phyloP scores from a whole-genome alignment of 192 early-diverging fungal species.

The Mortierella hygrophila region DNA sequence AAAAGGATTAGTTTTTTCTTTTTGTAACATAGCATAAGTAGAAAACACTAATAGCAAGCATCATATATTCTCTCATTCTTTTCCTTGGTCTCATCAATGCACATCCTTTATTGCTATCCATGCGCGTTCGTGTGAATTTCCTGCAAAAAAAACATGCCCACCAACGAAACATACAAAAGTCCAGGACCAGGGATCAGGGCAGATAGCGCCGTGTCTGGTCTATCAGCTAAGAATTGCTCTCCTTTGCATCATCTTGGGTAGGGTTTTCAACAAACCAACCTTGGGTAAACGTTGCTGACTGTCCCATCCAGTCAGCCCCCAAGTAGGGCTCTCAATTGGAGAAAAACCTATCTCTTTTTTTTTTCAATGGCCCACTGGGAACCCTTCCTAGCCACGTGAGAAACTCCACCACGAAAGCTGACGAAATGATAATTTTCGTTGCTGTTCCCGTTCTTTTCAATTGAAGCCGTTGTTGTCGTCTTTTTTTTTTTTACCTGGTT shows the following conservation, averaged over 20 bases:
- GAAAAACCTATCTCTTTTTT: background rate
- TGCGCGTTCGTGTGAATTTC: background rate
- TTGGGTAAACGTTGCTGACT: background rate
- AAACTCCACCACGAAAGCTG: background rate
- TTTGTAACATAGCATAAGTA: background rate
- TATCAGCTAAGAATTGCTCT: constrained; percentile 1
- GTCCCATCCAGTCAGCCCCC: background rate
- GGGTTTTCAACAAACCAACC: background rate
- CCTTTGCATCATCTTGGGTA: background rate
- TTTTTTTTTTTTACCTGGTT: background rate
- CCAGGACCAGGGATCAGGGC: background rate
- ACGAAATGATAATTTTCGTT: background rate
- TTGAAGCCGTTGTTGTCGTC: too few relatives aligned
- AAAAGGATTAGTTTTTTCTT: background rate
- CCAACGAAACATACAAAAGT: background rate
- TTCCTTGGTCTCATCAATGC: background rate
- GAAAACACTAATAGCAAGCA: background rate
- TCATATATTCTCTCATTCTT: background rate
- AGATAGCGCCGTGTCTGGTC: background rate
- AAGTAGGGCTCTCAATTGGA: background rate
- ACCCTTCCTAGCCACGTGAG: background rate
- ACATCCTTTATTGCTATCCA: background rate
- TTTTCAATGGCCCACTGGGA: background rate
- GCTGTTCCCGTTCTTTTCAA: too few relatives aligned
- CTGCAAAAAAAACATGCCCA: background rate